Evolutionary conservation across 257 asterid genomes (phyloP).

Genomic region (Solanum chilense): DNA sequence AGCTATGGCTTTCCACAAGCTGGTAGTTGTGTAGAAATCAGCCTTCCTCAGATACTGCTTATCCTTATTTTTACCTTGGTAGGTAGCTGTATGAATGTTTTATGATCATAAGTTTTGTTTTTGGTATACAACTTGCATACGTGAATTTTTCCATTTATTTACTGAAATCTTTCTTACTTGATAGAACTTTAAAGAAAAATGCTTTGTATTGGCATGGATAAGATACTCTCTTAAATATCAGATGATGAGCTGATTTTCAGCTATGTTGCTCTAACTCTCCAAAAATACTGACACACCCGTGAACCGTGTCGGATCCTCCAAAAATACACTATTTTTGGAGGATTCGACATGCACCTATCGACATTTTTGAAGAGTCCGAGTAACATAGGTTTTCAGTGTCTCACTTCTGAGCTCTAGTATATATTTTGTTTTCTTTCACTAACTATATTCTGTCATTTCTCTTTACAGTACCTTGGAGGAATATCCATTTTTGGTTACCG

Average conservation of each 20-base stretch:
- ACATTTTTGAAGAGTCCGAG: neutral
- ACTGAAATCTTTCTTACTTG: neutral
- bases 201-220: neutral
- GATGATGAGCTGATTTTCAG: neutral
- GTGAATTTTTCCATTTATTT: neutral
- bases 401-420: neutral
- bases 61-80: slow-evolving; percentile 91
- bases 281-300: neutral
- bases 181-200: neutral
- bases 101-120: neutral
- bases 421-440: neutral
- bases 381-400: neutral
- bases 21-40: slow-evolving; percentile 86
- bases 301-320: neutral
- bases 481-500: slow-evolving; percentile 70
- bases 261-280: neutral
- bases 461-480: slow-evolving; percentile 75
- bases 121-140: neutral
- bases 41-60: slow-evolving; percentile 77
- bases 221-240: neutral
- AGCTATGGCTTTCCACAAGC: slow-evolving; percentile 99
- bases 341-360: neutral
- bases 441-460: neutral
- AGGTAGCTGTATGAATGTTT: slow-evolving; percentile 14
- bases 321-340: neutral